These are phyloP conservation scores for Dimocarpus longan DNA, from an alignment of 345 rosid species.

Conservation along the genomic window DNA sequence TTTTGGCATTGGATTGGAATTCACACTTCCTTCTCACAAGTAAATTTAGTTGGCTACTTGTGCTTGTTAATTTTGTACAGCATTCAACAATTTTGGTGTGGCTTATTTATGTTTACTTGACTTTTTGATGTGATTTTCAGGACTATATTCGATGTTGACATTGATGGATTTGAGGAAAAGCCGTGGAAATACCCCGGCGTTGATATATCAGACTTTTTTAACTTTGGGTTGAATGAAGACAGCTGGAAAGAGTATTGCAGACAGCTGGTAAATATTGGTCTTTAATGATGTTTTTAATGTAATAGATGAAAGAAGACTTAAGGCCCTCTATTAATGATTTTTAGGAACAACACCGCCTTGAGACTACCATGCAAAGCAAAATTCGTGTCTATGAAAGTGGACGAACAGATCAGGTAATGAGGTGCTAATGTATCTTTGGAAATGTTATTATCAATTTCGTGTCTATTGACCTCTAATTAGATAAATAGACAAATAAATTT, in stretches of 20 bases:
- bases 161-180: constrained; percentile 94
- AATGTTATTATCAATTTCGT: not conserved
- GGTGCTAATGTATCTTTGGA: constrained; percentile 15
- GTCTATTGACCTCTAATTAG: not conserved
- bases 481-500: not conserved
- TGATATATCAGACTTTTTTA: constrained; percentile 86
- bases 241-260: constrained; percentile 99
- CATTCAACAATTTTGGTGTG: not conserved
- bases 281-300: constrained; percentile 25
- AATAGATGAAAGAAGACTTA: constrained; percentile 24
- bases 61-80: constrained; percentile 5
- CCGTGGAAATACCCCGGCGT: constrained; percentile 91
- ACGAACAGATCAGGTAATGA: constrained; percentile 81
- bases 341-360: constrained; percentile 90
- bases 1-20: constrained; percentile 76
- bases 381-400: constrained; percentile 98
- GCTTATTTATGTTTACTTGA: constrained; percentile 15
- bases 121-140: constrained; percentile 45
- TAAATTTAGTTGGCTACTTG: constrained; percentile 38
- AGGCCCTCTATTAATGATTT: constrained; percentile 27
- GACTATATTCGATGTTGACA: constrained; percentile 95
- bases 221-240: constrained; percentile 94
- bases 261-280: constrained; percentile 70
- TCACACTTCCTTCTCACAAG: constrained; percentile 99
- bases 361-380: constrained; percentile 97